phyloP scores from a whole-genome alignment of 2,329 filamentous ascomycete species.

The Penicillium nordicum region DNA sequence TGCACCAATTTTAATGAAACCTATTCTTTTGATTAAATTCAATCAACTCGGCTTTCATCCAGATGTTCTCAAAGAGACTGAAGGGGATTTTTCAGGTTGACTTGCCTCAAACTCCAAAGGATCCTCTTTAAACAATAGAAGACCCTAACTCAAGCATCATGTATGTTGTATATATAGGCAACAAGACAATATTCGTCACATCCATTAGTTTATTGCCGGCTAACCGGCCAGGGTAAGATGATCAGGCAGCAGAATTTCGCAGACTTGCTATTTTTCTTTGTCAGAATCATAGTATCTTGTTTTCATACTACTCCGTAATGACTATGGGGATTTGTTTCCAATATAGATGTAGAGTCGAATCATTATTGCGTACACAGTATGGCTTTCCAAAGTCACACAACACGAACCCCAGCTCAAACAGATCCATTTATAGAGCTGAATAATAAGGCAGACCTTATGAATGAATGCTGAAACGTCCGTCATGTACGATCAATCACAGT shows the following conservation, averaged over 20 bases:
- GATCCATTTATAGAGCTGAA: background rate
- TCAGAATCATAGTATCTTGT: background rate
- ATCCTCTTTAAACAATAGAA: no score
- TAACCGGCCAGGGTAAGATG: background rate
- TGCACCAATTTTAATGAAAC: background rate
- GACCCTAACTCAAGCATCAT: background rate
- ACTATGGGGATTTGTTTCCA: background rate
- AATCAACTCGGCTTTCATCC: background rate
- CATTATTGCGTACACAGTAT: background rate
- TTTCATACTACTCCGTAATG: background rate
- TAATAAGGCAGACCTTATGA: background rate
- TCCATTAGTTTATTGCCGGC: background rate
- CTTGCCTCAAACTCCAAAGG: background rate
- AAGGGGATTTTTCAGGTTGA: background rate
- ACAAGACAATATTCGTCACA: background rate
- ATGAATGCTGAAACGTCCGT: background rate
- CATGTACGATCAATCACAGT: constrained; percentile 5
- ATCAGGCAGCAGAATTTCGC: background rate
- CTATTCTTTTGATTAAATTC: background rate
- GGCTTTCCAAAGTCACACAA: background rate
- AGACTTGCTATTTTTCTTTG: background rate
- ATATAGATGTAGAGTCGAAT: background rate
- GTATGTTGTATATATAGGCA: background rate
- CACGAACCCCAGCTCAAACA: background rate
- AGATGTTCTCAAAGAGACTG: background rate